Percentiles rank a stretch among this genome's conserved stretches.
Conservation (phyloP, 108 stramenopile species). For the Discostella stelligeroides region DNA sequence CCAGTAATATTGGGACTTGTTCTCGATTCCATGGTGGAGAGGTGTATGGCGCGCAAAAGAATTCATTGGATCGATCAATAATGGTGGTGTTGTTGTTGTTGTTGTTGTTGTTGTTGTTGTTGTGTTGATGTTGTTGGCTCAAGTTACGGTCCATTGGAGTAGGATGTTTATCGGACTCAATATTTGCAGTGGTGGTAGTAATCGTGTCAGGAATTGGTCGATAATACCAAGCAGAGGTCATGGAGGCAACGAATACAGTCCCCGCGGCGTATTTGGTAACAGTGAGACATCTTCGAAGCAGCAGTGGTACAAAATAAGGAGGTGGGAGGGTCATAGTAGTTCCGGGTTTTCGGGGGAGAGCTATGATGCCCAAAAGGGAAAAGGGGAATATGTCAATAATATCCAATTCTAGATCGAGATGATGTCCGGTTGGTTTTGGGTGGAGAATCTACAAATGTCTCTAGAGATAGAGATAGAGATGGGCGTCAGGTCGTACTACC, state of each 20-base stretch:
- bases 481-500: too few relatives aligned
- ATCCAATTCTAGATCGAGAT: too few relatives aligned
- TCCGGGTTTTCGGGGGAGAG: too few relatives aligned
- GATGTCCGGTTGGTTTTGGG: too few relatives aligned
- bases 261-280: constrained; percentile 18
- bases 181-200: neutral
- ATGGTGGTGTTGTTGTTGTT: neutral
- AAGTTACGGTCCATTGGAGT: neutral
- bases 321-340: neutral
- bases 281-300: constrained; percentile 11
- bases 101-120: neutral
- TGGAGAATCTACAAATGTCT: too few relatives aligned
- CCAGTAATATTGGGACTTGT: constrained; percentile 37
- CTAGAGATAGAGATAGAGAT: too few relatives aligned
- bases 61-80: constrained; percentile 18
- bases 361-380: too few relatives aligned
- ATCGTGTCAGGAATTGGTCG: constrained; percentile 33
- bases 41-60: constrained; percentile 30
- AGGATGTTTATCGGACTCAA: neutral
- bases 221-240: constrained; percentile 47
- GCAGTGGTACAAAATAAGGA: neutral
- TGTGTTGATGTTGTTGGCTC: neutral
- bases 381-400: too few relatives aligned
- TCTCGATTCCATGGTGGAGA: constrained; percentile 44
- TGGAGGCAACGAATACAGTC: constrained; percentile 25